Evolutionary conservation across 2,329 filamentous ascomycete genomes (phyloP), one percentile per base, ranked within the genome.

Genomic region (Nemania serpens): DNA sequence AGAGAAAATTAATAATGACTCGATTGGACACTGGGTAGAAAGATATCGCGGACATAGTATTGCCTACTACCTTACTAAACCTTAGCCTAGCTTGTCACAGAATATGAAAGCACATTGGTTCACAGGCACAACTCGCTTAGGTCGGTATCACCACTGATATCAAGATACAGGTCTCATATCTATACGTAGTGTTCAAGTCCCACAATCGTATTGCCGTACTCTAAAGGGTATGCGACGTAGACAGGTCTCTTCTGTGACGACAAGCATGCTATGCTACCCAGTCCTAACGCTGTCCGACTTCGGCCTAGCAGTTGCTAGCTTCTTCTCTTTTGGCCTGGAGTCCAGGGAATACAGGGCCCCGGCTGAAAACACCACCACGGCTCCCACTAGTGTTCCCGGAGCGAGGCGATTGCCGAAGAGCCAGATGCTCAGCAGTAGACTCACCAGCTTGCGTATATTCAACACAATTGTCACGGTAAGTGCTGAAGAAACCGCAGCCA

Each of bases 381-480:
- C 93, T 2, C 95, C 95, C 4, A 91, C 61, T 55, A 96, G 76
- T 62, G 96, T 97, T 41, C 91, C 89, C 0, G 82, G 77, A 12
- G 89, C 86, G 66, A 99, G 80, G 41, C 84, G 78, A 74, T 99
- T 97, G 5, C 94, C 95, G 77, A 99, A 99, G 1, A 99, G 76
- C 84, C 93, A 94, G 61, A 98, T 96, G 69, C 93, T 97, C 60
- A 98, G 75, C 63, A 98, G 79, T 62, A 98, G 84, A 70, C 93
- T 97, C 57, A 97, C 89, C 18, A 99, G 81, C 77, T 99, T 99
- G 68, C 95, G 86, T 62, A 99, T 91, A 74, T 98, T 99, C 62
- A 99, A 82, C 49, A 98, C 93, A 69, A 99, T 96, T 1, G 94
- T 97, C 22, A 99, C 95, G 0, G 95, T 98, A 57, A 99, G 83